These are phyloP conservation scores for Pythium brachiatum DNA, from an alignment of 352 stramenopile genomes.

Conservation along the genomic window DNA sequence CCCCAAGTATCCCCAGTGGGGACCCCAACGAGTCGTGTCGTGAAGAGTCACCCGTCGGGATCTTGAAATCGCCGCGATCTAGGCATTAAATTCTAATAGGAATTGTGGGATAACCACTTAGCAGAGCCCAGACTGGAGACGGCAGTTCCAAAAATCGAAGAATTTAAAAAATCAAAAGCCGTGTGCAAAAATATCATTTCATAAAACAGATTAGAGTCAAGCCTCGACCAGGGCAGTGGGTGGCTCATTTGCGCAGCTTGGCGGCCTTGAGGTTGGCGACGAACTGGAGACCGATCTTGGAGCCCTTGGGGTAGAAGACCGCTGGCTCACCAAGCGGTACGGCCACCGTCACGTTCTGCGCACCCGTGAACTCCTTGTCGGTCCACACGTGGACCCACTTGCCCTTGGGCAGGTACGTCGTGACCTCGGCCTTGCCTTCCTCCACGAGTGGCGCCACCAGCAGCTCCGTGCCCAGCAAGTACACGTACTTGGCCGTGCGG, in stretches of 20 bases:
- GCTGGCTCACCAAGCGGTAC: constrained; percentile 11
- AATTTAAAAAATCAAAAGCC: no score
- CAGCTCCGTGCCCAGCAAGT: constrained; percentile 10
- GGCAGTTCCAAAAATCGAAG: no score
- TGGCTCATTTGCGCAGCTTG: constrained; percentile 3
- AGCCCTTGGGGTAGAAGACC: constrained; percentile 15
- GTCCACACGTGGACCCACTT: constrained; percentile 19
- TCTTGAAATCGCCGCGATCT: no score
- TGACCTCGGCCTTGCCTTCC: constrained; percentile 5
- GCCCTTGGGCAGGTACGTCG: constrained; percentile 7
- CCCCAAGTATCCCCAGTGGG: no score
- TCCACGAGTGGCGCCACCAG: constrained; percentile 13
- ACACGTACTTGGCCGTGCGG: constrained; percentile 10
- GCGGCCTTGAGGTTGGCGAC: constrained; percentile 17
- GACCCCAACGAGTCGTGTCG: no score
- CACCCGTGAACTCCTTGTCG: constrained; percentile 8
- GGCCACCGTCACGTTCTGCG: constrained; percentile 6
- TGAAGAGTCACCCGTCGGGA: no score
- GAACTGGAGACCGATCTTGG: constrained; percentile 6
- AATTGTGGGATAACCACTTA: no score
- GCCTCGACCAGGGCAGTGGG: no score
- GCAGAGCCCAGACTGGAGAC: no score
- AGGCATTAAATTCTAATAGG: no score
- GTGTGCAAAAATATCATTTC: no score
- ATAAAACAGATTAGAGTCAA: no score